Evolutionary conservation across 768 basidiomycete genomes (phyloP), one percentile per base, ranked within the genome.

Genomic region (Lactarius hatsudake): DNA sequence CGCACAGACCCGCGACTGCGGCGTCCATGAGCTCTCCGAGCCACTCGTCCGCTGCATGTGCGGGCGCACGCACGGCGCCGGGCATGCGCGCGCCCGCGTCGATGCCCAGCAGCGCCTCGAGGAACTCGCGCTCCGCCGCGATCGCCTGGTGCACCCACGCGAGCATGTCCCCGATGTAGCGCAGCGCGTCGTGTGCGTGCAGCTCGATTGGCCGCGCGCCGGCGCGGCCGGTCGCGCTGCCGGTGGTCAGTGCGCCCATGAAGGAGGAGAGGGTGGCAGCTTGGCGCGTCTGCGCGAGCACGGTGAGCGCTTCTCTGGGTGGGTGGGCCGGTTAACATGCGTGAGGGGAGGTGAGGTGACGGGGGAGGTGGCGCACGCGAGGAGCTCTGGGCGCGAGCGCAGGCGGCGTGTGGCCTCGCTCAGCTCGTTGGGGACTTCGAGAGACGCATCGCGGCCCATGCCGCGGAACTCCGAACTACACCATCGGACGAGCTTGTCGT

Each of bases 131-230:
- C 74, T 99, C 97, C 1, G 91, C 91, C 0, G 97, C 97, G 67
- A 97, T 94, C 0, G 90, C 86, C 69, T 98, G 96, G 77, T 99
- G 96, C 0, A 98, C 88, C 96, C 96, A 98, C 0, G 96, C 96
- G 9, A 98, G 86, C 93, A 98, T 98, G 77, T 98, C 96, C 17
- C 97, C 97, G 17, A 96, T 87, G 74, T 99, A 99, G 38, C 96
- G 87, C 71, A 94, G 84, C 0, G 97, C 96, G 75, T 99, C 97
- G 72, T 99, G 97, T 0, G 97, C 97, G 73, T 99, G 97, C 3
- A 99, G 82, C 75, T 98, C 97, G 69, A 99, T 98, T 0, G 96
- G 94, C 6, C 96, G 85, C 13, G 96, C 93, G 26, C 66, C 20
- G 18, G 43, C 32, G 23, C 58, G 28, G 34, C 62, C 62, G 1